Evolutionary conservation across 306 rosid genomes (phyloP).

Genomic region (Lathyrus oleraceus): DNA sequence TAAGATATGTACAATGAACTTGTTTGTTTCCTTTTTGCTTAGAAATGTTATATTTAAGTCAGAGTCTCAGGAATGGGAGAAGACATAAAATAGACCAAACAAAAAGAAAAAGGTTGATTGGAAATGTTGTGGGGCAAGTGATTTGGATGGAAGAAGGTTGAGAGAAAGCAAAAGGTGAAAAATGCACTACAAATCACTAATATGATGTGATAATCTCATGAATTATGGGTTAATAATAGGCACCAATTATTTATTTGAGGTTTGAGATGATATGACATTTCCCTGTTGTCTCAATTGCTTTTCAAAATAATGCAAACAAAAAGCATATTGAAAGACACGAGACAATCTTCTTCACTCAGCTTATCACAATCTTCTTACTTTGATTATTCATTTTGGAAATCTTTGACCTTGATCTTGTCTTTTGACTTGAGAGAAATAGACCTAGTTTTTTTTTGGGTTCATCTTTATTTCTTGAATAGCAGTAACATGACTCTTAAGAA

Average conservation of each 20-base stretch:
- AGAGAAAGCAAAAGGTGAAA: slow-evolving; percentile 20
- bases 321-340: not conserved
- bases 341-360: not conserved
- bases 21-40: slow-evolving; percentile 30
- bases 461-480: too few relatives aligned
- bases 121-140: slow-evolving; percentile 39
- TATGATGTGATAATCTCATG: slow-evolving; percentile 16
- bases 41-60: slow-evolving; percentile 23
- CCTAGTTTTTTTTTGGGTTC: too few relatives aligned
- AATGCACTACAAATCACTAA: not conserved
- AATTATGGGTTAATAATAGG: not conserved
- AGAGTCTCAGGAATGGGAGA: slow-evolving; percentile 15
- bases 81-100: not conserved
- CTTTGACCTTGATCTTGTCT: too few relatives aligned
- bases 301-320: not conserved
- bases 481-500: too few relatives aligned
- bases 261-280: slow-evolving; percentile 21
- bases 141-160: slow-evolving; percentile 25
- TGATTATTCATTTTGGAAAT: too few relatives aligned
- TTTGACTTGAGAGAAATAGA: too few relatives aligned
- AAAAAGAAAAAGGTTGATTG: slow-evolving; percentile 32
- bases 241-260: slow-evolving; percentile 10
- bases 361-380: too few relatives aligned
- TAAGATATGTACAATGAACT: slow-evolving; percentile 19
- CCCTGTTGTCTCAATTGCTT: not conserved